Evolutionary conservation across 495 filamentous ascomycete genomes (phyloP).

Genomic region (Staphylotrichum longicolle): DNA sequence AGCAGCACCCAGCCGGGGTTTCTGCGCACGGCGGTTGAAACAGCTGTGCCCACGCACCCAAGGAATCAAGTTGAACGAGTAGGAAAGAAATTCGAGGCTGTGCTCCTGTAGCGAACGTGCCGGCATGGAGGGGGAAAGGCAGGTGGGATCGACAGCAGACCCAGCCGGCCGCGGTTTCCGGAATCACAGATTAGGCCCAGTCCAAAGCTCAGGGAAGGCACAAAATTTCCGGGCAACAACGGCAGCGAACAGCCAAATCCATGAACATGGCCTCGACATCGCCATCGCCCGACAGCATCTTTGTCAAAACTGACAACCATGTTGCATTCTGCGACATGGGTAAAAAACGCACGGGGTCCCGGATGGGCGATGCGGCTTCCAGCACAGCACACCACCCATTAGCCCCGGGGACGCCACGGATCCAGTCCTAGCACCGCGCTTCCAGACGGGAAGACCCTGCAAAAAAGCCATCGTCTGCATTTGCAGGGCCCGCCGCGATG

Average conservation of each 20-base stretch:
- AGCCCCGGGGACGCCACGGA: background rate
- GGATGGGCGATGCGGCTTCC: background rate
- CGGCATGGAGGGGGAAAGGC: too few species aligned
- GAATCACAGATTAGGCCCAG: too few species aligned
- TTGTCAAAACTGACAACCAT: too few species aligned
- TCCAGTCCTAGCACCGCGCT: too few species aligned
- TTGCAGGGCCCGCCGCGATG: background rate
- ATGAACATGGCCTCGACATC: too few species aligned
- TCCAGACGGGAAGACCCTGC: too few species aligned
- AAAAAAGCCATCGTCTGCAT: too few species aligned
- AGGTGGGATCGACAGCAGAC: background rate
- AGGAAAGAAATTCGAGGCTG: conserved; percentile 12
- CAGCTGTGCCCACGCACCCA: conserved; percentile 22
- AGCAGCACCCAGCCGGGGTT: background rate
- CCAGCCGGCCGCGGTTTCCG: too few species aligned
- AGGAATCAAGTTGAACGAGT: background rate
- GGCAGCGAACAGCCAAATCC: background rate
- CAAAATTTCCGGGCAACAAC: conserved; percentile 2
- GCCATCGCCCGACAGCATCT: too few species aligned
- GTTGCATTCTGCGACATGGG: too few species aligned
- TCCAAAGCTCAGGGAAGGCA: background rate
- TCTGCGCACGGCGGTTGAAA: conserved; percentile 16
- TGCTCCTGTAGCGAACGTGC: conserved; percentile 2
- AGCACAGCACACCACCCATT: background rate
- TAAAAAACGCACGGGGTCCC: background rate